Percentiles rank a stretch among this genome's conserved stretches.
These are phyloP conservation scores for Xerocomus nothofagi DNA, from an alignment of 1,284 basidiomycete species.

Conservation along the genomic window DNA sequence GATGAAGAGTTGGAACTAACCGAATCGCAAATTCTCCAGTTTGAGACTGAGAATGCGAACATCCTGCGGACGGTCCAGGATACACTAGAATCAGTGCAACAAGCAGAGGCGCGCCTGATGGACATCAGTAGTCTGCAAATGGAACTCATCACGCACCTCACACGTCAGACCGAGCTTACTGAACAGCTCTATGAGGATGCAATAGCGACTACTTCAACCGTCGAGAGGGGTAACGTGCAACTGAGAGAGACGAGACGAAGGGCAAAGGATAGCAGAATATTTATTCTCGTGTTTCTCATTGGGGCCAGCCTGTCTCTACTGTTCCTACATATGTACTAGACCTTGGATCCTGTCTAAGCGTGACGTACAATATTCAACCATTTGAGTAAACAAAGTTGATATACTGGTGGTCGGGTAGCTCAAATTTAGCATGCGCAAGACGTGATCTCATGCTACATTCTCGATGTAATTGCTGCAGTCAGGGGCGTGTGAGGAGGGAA, in stretches of 20 bases:
- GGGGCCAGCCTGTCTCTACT: conserved; percentile 83
- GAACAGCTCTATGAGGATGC: conserved; percentile 90
- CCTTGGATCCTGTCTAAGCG: neutral
- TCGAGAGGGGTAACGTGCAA: conserved; percentile 86
- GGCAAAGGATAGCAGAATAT: conserved; percentile 80
- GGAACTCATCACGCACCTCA: conserved; percentile 83
- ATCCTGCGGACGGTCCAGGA: conserved; percentile 81
- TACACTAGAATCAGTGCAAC: conserved; percentile 82
- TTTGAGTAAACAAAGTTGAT: conserved; percentile 1
- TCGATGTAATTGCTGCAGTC: neutral
- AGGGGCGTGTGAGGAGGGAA: conserved; percentile 47
- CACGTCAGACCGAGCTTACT: conserved; percentile 85
- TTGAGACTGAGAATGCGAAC: conserved; percentile 86
- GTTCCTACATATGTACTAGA: conserved; percentile 82
- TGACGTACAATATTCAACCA: conserved; percentile 6
- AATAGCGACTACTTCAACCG: conserved; percentile 76
- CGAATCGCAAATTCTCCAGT: conserved; percentile 85
- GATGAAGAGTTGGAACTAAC: conserved; percentile 77
- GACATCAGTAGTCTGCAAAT: conserved; percentile 91
- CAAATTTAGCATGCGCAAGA: neutral
- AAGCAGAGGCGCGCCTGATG: conserved; percentile 83
- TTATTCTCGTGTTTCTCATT: conserved; percentile 83
- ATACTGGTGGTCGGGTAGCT: neutral
- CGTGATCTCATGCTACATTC: neutral
- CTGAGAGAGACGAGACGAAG: conserved; percentile 80